Evolutionary conservation across 1,284 basidiomycete species (phyloP).

Genomic region (Ganoderma resinaceum): DNA sequence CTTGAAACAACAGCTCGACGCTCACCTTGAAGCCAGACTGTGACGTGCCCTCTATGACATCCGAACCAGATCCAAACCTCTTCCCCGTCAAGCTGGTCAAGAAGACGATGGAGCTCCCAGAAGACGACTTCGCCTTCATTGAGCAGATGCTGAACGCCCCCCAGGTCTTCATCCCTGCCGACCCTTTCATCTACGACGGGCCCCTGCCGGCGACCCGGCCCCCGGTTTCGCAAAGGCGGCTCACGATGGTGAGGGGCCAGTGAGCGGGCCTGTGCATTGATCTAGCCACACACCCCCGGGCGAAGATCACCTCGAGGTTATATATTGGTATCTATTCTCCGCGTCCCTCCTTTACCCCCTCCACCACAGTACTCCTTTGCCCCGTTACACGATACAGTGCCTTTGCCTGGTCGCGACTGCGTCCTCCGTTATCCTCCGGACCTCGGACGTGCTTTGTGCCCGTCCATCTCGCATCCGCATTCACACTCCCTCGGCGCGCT

Average conservation of each 20-base stretch:
- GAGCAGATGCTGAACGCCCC: slow-evolving; percentile 7
- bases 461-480: neutral
- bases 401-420: neutral
- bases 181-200: slow-evolving; percentile 3
- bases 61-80: neutral
- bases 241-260: neutral
- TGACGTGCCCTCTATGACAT: neutral
- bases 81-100: neutral
- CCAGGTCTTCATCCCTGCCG: slow-evolving; percentile 4
- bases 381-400: neutral
- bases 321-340: slow-evolving; percentile 10
- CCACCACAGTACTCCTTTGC: neutral
- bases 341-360: neutral
- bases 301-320: slow-evolving; percentile 4
- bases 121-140: slow-evolving; percentile 1
- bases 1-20: neutral
- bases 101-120: neutral
- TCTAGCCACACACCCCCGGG: neutral
- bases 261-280: neutral
- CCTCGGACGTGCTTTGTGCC: neutral
- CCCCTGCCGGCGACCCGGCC: neutral
- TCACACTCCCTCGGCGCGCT: neutral
- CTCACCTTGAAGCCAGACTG: neutral
- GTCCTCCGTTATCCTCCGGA: neutral
- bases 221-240: neutral